These are phyloP conservation scores for Metschnikowia proteae DNA, from an alignment of 805 yeast genomes.

Conservation along the genomic window DNA sequence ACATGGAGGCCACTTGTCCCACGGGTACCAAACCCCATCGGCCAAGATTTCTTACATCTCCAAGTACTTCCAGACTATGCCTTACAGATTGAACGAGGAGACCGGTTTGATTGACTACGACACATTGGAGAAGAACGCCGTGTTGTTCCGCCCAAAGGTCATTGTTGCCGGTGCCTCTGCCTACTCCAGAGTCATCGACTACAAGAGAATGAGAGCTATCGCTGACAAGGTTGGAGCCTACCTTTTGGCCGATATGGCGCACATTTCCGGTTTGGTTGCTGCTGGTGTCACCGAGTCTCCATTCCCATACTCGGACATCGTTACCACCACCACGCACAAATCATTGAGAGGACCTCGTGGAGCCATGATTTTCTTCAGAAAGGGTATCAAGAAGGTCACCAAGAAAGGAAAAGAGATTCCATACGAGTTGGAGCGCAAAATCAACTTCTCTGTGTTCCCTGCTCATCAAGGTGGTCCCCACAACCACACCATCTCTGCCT, in stretches of 20 bases:
- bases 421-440: slow-evolving; percentile 85
- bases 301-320: slow-evolving; percentile 89
- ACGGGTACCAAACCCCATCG: slow-evolving; percentile 90
- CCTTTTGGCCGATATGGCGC: slow-evolving; percentile 94
- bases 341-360: slow-evolving; percentile 99
- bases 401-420: slow-evolving; percentile 81
- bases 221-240: slow-evolving; percentile 94
- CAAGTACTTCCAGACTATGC: slow-evolving; percentile 96
- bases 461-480: slow-evolving; percentile 99
- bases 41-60: slow-evolving; percentile 90
- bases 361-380: slow-evolving; percentile 95
- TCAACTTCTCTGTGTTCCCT: slow-evolving; percentile 97
- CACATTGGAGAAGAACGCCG: slow-evolving; percentile 73
- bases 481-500: slow-evolving; percentile 94
- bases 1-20: slow-evolving; percentile 97
- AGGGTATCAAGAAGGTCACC: slow-evolving; percentile 80
- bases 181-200: slow-evolving; percentile 86
- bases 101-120: slow-evolving; percentile 95
- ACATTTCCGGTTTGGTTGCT: slow-evolving; percentile 91
- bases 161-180: slow-evolving; percentile 98
- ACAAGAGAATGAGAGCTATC: slow-evolving; percentile 82
- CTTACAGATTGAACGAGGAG: slow-evolving; percentile 79
- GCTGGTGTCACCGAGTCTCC: slow-evolving; percentile 94
- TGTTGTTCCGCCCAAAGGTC: slow-evolving; percentile 88
- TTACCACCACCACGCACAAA: slow-evolving; percentile 96